These are phyloP conservation scores for Ceratobasidium sp. DNA, from an alignment of 1,284 basidiomycete genomes.

Conservation along the genomic window DNA sequence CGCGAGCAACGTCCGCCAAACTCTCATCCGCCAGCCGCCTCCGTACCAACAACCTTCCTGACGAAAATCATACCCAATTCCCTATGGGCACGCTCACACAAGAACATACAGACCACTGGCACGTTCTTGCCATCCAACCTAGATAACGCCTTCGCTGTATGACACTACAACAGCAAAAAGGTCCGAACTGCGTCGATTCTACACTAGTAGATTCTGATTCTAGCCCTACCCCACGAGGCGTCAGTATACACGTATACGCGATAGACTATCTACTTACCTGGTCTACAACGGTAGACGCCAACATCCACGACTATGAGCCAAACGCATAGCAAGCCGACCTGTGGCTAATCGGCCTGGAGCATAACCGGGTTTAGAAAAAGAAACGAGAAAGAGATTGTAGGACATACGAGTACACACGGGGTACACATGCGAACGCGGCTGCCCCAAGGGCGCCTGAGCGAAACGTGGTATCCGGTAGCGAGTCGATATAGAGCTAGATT, in stretches of 20 bases:
- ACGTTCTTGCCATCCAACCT: background rate
- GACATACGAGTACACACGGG: background rate
- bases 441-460: background rate
- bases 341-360: background rate
- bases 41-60: background rate
- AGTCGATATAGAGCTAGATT: background rate
- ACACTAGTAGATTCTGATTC: background rate
- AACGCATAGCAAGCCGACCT: background rate
- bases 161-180: background rate
- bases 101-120: background rate
- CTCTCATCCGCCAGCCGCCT: background rate
- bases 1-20: no score
- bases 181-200: background rate
- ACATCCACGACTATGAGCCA: background rate
- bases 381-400: background rate
- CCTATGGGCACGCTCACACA: background rate
- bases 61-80: background rate
- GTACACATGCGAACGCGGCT: background rate
- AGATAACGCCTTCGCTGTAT: background rate
- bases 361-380: background rate
- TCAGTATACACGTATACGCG: background rate
- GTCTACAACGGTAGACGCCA: background rate
- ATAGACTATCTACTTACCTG: background rate
- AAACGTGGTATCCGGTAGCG: background rate
- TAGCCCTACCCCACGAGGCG: background rate